Percentiles rank a stretch among this genome's conserved stretches.
These are phyloP conservation scores for Pichia terricola DNA, from an alignment of 1,139 yeast species.

Conservation along the genomic window DNA sequence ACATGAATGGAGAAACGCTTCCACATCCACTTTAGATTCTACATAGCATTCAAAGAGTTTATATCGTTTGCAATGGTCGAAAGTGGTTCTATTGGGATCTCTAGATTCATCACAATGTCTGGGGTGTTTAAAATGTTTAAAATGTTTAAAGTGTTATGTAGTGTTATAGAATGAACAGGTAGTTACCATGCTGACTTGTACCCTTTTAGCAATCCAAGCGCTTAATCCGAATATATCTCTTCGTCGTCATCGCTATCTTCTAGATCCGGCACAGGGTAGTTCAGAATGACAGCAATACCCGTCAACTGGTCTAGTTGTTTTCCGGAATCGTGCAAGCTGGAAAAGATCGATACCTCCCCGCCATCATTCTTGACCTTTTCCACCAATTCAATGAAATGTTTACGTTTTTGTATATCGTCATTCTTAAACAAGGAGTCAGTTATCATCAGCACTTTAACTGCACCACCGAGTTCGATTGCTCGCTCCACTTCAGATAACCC, in stretches of 20 bases:
- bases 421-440: constrained; percentile 76
- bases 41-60: no score
- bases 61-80: no score
- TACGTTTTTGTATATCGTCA: constrained; percentile 61
- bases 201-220: background rate
- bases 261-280: constrained; percentile 75
- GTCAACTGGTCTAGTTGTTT: constrained; percentile 81
- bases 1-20: no score
- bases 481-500: constrained; percentile 72
- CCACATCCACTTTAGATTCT: no score
- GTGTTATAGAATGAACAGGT: no score
- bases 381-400: constrained; percentile 55
- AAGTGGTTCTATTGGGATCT: no score
- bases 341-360: constrained; percentile 70
- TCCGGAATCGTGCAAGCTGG: constrained; percentile 85
- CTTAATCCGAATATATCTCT: constrained; percentile 5
- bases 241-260: constrained; percentile 44
- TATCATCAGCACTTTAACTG: constrained; percentile 63
- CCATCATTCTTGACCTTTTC: constrained; percentile 65
- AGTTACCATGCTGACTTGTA: no score
- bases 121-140: no score
- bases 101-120: no score
- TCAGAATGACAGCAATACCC: constrained; percentile 82
- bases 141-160: no score
- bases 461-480: constrained; percentile 58